phyloP scores from a whole-genome alignment of 1,284 basidiomycete genomes.

The Pseudozyma sp. region DNA sequence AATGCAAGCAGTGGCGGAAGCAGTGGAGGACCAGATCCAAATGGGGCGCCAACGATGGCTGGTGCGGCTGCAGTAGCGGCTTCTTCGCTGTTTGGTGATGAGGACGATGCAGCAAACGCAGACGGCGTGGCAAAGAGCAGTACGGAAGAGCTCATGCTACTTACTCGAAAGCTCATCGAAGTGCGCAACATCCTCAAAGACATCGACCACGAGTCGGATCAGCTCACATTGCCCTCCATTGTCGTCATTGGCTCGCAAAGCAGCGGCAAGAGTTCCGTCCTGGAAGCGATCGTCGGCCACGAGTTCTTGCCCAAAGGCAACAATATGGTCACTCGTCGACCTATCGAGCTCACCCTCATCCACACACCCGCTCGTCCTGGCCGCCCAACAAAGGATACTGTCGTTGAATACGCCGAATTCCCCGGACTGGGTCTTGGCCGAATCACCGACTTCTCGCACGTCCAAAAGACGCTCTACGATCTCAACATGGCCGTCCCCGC shows the following conservation, averaged over 20 bases:
- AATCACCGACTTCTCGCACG: constrained; percentile 87
- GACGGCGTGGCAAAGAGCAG: constrained; percentile 19
- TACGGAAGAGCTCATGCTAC: constrained; percentile 78
- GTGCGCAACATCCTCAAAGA: constrained; percentile 91
- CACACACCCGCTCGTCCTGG: constrained; percentile 74
- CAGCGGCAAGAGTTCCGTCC: constrained; percentile 95
- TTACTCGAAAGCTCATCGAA: constrained; percentile 95
- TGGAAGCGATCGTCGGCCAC: constrained; percentile 97
- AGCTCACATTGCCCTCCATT: constrained; percentile 92
- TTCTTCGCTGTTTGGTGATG: constrained; percentile 43
- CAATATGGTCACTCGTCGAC: constrained; percentile 99
- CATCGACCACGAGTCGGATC: constrained; percentile 85
- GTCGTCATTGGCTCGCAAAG: constrained; percentile 98
- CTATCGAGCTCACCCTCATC: constrained; percentile 95
- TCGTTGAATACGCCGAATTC: constrained; percentile 89
- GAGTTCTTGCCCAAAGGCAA: constrained; percentile 98
- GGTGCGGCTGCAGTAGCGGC: constrained; percentile 55
- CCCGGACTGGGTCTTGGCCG: constrained; percentile 87
- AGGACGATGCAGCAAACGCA: constrained; percentile 10
- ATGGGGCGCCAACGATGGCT: constrained; percentile 22
- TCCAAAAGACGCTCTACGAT: constrained; percentile 92
- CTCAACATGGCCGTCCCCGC: constrained; percentile 92
- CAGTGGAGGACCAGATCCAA: constrained; percentile 28
- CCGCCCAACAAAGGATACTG: constrained; percentile 72
- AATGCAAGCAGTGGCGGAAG: constrained; percentile 13